Evolutionary conservation across 1,284 basidiomycete genomes (phyloP), one percentile per base, ranked within the genome.

Genomic region (Ceratobasidium theobromae): DNA sequence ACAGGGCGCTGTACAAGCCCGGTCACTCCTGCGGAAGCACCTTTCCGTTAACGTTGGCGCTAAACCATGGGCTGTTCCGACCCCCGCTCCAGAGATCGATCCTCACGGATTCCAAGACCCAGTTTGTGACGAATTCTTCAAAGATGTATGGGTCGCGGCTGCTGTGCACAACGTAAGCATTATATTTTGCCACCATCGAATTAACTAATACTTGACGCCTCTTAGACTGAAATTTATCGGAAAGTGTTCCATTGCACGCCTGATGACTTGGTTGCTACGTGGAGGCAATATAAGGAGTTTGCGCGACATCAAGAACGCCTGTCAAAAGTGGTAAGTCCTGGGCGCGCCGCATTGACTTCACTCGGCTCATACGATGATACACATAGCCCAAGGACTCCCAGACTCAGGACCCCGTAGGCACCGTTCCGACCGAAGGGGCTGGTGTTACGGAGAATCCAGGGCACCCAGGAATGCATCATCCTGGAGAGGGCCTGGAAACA

Each of bases 251-350:
- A 93, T 73, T 88, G 90, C 53, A 80, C 94, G 48, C 95, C 95
- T 3, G 95, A 97, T 74, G 94, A 98, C 75, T 79, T 88, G 14
- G 85, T 97, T 60, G 89, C 88, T 1, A 95, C 93, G 0, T 98
- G 95, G 95, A 93, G 94, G 72, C 90, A 93, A 73, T 96, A 96
- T 79, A 95, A 88, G 74, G 89, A 94, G 68, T 96, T 92, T 72
- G 76, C 87, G 43, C 77, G 82, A 33, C 83, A 91, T 72, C 87
- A 91, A 67, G 92, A 93, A 70, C 85, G 89, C 32, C 77, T 93
- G 69, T 84, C 81, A 71, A 88, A 85, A 76, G 82, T 81, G 35
- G 88, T 89, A 72, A 69, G 82, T 75, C 8, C 6, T 18, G 14
- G 2, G 40, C 18, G 3, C 16, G 18, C 4, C 21, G 16, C n/a